These are phyloP conservation scores for Actinidia polygama DNA, from an alignment of 179 eudicot genomes.

Conservation along the genomic window DNA sequence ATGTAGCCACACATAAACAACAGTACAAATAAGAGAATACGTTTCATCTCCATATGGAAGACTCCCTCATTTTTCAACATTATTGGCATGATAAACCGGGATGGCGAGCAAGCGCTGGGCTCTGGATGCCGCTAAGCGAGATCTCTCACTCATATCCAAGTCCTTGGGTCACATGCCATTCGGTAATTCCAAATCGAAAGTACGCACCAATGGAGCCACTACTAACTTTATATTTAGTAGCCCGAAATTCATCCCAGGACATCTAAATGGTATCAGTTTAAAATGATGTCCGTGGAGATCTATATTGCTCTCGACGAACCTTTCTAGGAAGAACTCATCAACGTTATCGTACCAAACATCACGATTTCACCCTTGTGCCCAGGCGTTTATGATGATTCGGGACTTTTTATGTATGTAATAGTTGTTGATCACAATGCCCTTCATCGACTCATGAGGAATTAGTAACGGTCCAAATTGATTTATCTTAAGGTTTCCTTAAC, in stretches of 20 bases:
- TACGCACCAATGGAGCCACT: slow-evolving; percentile 30
- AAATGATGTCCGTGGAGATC: slow-evolving; percentile 20
- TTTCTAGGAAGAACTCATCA: slow-evolving; percentile 30
- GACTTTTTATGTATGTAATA: slow-evolving; percentile 26
- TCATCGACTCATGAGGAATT: background rate
- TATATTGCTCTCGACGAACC: slow-evolving; percentile 16
- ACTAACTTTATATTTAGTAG: slow-evolving; percentile 12
- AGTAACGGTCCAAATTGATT: slow-evolving; percentile 2
- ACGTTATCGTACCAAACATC: slow-evolving; percentile 28
- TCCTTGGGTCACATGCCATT: slow-evolving; percentile 20
- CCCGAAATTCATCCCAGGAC: slow-evolving; percentile 17
- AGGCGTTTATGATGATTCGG: slow-evolving; percentile 24
- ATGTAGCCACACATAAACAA: too few relatives aligned
- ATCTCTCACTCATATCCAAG: slow-evolving; percentile 31
- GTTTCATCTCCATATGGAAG: too few relatives aligned
- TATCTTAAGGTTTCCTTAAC: background rate
- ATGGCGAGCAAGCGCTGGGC: slow-evolving; percentile 16
- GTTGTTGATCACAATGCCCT: slow-evolving; percentile 19
- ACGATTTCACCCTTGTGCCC: slow-evolving; percentile 29
- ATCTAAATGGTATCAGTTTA: slow-evolving; percentile 13
- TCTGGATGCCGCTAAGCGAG: slow-evolving; percentile 27
- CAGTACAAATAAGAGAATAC: too few relatives aligned
- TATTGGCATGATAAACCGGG: background rate
- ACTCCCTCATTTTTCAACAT: too few relatives aligned
- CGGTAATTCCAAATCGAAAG: slow-evolving; percentile 32